Percentiles rank a stretch among this genome's conserved stretches.
Conservation (phyloP, 345 rosid species). For the Hibiscus trionum region DNA sequence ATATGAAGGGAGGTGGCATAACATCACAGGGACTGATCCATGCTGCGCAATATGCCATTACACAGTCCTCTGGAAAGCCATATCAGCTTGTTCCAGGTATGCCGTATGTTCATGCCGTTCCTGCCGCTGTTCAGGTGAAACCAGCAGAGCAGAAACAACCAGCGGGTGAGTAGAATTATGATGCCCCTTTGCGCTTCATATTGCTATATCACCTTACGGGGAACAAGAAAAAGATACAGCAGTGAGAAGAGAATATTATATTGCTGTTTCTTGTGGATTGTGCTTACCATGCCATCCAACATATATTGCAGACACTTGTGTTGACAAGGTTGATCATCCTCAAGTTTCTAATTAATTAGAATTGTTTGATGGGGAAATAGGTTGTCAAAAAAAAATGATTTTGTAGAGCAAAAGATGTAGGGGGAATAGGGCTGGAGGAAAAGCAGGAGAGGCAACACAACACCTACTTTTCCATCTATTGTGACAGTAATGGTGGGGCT, state of each 20-base stretch:
- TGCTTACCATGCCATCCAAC: slow-evolving; percentile 18
- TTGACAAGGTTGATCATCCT: slow-evolving; percentile 23
- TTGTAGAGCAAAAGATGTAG: slow-evolving; percentile 5
- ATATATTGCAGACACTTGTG: slow-evolving; percentile 20
- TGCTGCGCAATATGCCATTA: slow-evolving; percentile 34
- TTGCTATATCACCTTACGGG: not conserved
- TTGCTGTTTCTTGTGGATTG: slow-evolving; percentile 9
- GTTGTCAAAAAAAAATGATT: not conserved
- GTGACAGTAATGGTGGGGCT: slow-evolving; percentile 3
- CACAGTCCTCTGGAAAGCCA: slow-evolving; percentile 46
- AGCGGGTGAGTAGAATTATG: slow-evolving; percentile 57
- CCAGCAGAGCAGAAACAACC: slow-evolving; percentile 86
- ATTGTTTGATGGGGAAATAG: slow-evolving; percentile 19
- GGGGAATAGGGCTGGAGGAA: not conserved
- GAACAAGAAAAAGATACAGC: not conserved
- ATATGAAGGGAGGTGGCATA: slow-evolving; percentile 47
- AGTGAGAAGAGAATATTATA: slow-evolving; percentile 7
- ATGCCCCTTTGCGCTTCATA: not conserved
- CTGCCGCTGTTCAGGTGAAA: slow-evolving; percentile 62
- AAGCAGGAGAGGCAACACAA: not conserved
- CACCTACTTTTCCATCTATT: not conserved
- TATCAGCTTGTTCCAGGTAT: slow-evolving; percentile 59
- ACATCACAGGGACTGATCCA: slow-evolving; percentile 38
- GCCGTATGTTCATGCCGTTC: slow-evolving; percentile 50
- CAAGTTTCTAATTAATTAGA: slow-evolving; percentile 17